Conservation (phyloP, 768 basidiomycete species). For the Leccinellum rugosiceps region DNA sequence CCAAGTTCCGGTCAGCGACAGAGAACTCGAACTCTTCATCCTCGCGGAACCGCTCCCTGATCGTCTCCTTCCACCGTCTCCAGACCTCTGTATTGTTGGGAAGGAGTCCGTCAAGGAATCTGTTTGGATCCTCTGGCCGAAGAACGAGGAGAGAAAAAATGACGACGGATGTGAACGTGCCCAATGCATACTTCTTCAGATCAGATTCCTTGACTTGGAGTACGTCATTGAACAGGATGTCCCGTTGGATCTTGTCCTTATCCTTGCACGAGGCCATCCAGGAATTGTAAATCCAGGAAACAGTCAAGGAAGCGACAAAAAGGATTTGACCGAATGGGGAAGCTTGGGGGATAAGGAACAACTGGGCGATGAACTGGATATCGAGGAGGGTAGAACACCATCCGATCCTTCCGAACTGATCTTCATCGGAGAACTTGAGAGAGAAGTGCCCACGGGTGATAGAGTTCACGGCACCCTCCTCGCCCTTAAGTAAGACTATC, state of each 20-base stretch:
- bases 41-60: not conserved
- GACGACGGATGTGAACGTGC: constrained; percentile 4
- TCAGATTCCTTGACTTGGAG: not conserved
- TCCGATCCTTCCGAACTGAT: not conserved
- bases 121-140: constrained; percentile 1
- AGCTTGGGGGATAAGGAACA: constrained; percentile 21
- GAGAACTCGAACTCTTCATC: not conserved
- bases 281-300: constrained; percentile 26
- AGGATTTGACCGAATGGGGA: constrained; percentile 20
- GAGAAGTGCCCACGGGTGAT: constrained; percentile 9
- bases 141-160: constrained; percentile 3
- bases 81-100: constrained; percentile 7
- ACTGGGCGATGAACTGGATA: constrained; percentile 24
- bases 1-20: not conserved
- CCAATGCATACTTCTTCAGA: not conserved
- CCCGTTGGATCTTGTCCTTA: constrained; percentile 6
- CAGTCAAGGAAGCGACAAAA: constrained; percentile 22
- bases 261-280: constrained; percentile 29
- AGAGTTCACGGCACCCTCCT: constrained; percentile 9
- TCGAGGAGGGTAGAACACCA: constrained; percentile 17
- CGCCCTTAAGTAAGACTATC: not conserved
- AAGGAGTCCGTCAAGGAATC: constrained; percentile 1
- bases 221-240: not conserved
- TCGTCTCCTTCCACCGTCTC: constrained; percentile 3
- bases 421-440: not conserved